Evolutionary conservation across 2,329 filamentous ascomycete genomes (phyloP).

Genomic region (Talaromyces sp.): DNA sequence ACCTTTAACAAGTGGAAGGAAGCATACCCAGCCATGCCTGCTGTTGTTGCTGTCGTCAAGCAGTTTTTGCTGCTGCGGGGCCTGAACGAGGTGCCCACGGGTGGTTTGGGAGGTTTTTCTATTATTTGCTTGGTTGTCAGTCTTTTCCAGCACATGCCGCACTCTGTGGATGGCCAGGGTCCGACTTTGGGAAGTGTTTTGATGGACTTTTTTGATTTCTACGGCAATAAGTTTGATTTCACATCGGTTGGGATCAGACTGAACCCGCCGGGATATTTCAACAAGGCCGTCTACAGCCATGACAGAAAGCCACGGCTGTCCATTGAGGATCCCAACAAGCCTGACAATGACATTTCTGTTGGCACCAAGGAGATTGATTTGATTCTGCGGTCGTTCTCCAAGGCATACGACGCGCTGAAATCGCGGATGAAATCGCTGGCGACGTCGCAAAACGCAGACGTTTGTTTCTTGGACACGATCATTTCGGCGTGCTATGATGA

Average conservation of each 20-base stretch:
- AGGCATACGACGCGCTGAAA: slow-evolving; percentile 56
- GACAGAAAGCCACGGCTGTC: slow-evolving; percentile 56
- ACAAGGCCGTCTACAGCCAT: slow-evolving; percentile 49
- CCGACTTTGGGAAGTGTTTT: slow-evolving; percentile 74
- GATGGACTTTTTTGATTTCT: slow-evolving; percentile 83
- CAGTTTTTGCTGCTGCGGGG: slow-evolving; percentile 86
- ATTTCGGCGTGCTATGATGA: slow-evolving; percentile 73
- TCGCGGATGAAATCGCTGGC: slow-evolving; percentile 47
- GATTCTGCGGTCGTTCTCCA: slow-evolving; percentile 65
- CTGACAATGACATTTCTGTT: slow-evolving; percentile 81
- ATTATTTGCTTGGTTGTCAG: slow-evolving; percentile 91
- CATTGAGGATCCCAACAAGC: slow-evolving; percentile 87
- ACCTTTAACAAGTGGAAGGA: slow-evolving; percentile 78
- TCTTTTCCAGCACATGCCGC: slow-evolving; percentile 74
- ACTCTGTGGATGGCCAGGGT: slow-evolving; percentile 59
- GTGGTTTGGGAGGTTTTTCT: slow-evolving; percentile 88
- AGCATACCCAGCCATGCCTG: slow-evolving; percentile 76
- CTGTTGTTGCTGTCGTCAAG: slow-evolving; percentile 82
- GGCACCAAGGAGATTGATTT: slow-evolving; percentile 66
- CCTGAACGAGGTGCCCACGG: slow-evolving; percentile 84
- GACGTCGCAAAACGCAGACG: slow-evolving; percentile 13
- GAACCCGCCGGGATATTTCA: slow-evolving; percentile 66
- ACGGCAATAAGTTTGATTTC: slow-evolving; percentile 76
- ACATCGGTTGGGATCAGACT: slow-evolving; percentile 67
- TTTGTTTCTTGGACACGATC: slow-evolving; percentile 60